Conservation (phyloP, 345 rosid species). For the Clausena lansium region DNA sequence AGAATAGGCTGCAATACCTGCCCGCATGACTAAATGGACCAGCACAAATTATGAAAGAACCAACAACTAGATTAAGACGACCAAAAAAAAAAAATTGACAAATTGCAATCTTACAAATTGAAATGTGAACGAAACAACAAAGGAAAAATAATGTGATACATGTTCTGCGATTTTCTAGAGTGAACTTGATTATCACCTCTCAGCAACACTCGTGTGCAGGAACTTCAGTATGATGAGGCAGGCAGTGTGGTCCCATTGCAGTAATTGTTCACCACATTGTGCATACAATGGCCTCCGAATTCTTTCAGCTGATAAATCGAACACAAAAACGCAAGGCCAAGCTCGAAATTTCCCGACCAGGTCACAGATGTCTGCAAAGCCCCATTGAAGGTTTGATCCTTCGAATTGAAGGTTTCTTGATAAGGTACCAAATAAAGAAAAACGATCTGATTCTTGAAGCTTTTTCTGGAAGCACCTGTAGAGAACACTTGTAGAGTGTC, state of each 20-base stretch:
- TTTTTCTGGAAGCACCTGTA: conserved; percentile 21
- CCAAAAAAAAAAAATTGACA: neutral
- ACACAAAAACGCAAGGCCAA: conserved; percentile 12
- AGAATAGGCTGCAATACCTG: neutral
- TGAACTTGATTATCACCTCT: conserved; percentile 19
- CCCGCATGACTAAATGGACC: conserved; percentile 4
- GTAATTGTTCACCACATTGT: neutral
- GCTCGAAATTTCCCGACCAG: conserved; percentile 10
- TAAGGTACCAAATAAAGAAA: conserved; percentile 14
- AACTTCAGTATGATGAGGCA: conserved; percentile 2
- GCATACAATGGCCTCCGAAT: conserved; percentile 19
- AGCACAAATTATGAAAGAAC: conserved; percentile 12
- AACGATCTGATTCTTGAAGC: conserved; percentile 8
- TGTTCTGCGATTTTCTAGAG: conserved; percentile 10
- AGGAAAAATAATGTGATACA: conserved; percentile 10
- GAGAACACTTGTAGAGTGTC: neutral
- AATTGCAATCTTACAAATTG: conserved; percentile 15
- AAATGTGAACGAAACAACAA: neutral
- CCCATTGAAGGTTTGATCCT: conserved; percentile 13
- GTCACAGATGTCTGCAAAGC: conserved; percentile 10
- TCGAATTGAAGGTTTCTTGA: conserved; percentile 9
- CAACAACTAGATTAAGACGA: conserved; percentile 11
- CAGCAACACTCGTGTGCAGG: conserved; percentile 14
- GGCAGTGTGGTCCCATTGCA: conserved; percentile 7
- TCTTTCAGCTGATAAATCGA: conserved; percentile 11